Base-by-base conservation (phyloP, 305 asterid genomes). In the Fraxinus sp. region DNA sequence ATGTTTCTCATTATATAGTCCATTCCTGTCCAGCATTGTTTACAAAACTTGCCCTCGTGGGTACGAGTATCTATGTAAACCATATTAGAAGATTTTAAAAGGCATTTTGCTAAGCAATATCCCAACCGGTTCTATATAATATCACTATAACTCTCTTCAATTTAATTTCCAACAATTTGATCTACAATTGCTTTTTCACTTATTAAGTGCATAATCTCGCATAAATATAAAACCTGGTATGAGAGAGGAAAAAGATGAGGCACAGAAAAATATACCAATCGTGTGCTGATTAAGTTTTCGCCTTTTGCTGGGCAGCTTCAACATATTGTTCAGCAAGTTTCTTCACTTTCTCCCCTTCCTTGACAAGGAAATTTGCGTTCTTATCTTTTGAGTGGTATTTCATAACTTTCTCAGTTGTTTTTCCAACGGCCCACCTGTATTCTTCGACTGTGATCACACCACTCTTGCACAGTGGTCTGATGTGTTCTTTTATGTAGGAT, bases 271-370 rank as follows among this genome's bases (percentile, higher is more conserved):
- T 2, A 55, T 59, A 71, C 55, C 28, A 79, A 18, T 14, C 66
- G 22, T 3, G 79, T 75, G 80, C 82, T 77, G 84, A 44, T 79
- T 77, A 79, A 36, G 79, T 18, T 80, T 87, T 88, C 10, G 89
- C 76, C 86, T 84, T 87, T 80, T 88, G 91, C 73, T 90, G 99
- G 74, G 97, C 91, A 44, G 98, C 82, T 88, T 94, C 98, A 35
- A 93, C 91, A 9, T 97, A 97, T 83, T 95, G 95, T 87, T 90
- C 95, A 0, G 99, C 99, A 20, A 97, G 93, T 87, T 91, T 97
- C 93, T 94, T 97, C 86, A 97, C 98, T 80, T 91, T 97, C 76
- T 97, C 97, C 33, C 99, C 98, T 91, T 94, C 99, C 87, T 92
- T 97, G 87, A 97, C 92, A 81, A 97, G 98, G 83, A 97, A 97